Base-by-base conservation (phyloP, 2,329 filamentous ascomycete genomes). In the Colletotrichum melonis region DNA sequence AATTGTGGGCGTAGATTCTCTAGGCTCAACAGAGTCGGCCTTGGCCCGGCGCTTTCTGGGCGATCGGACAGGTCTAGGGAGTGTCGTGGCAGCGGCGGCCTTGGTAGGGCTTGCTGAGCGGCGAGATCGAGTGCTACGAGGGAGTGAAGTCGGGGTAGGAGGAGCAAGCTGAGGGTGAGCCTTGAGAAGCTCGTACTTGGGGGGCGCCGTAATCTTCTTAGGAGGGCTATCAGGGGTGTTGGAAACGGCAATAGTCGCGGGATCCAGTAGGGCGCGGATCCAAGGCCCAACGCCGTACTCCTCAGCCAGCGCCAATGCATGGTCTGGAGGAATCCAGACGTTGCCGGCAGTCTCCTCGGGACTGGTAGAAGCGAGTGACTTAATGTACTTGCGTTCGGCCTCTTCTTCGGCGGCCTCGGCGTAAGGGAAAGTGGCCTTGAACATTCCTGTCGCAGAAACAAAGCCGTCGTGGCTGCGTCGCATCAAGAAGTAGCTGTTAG, bases 401-500 rank as follows among this genome's bases (percentile, higher is more conserved):
- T 94, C 91, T 80, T 97, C 94, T 77, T 97, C 93, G 35, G 88
- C 85, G 24, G 88, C 85, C 74, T 92, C 90, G 56, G 94, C 92
- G 83, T 93, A 95, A 8, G 94, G 94, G 79, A 95, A 97, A 2
- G 93, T 93, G 42, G 94, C 94, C 85, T 97, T 97, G 88, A 96
- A 97, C 94, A 97, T 96, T 83, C 94, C 94, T 5, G 94, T 97
- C 12, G 94, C 94, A 76, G 93, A 95, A 71, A 97, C 91, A 82
- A 90, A 97, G 74, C 94, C 94, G 81, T 97, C 94, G 80, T 91
- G 91, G 83, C 94, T 96, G 78, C 94, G 92, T 83, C 94, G 92
- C 94, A 99, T 99, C 78, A 99, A 86, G 83, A 98, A 99, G 85
- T 99, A 99, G 77, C 94, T 97, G 81, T 95, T 95, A 5, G 97